Conservation (phyloP, 2,329 filamentous ascomycete species). For the Emericellopsis atlantica region DNA sequence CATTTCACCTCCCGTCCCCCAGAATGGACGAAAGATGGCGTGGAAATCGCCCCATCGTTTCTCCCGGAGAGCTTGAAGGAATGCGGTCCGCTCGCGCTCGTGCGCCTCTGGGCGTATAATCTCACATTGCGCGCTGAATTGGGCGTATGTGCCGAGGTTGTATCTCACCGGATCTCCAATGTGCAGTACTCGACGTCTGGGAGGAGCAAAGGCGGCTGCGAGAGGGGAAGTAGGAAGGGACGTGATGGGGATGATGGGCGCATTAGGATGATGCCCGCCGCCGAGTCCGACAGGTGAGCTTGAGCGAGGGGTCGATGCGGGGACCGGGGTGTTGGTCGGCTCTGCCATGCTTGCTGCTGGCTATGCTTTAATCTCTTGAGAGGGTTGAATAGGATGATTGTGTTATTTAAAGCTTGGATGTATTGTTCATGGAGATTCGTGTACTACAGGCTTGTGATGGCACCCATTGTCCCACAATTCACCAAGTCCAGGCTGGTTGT, state of each 20-base stretch:
- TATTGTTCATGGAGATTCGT: too few relatives aligned
- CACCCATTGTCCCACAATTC: too few relatives aligned
- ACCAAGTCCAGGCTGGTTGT: too few relatives aligned
- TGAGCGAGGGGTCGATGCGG: conserved; percentile 29
- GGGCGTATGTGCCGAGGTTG: not conserved
- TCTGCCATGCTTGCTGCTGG: conserved; percentile 24
- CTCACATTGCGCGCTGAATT: conserved; percentile 28
- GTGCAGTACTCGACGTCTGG: not conserved
- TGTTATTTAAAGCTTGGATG: too few relatives aligned
- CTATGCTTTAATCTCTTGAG: too few relatives aligned
- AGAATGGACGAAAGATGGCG: conserved; percentile 47
- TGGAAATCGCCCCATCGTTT: conserved; percentile 41
- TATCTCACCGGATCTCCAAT: conserved; percentile 4
- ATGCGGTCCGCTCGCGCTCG: conserved; percentile 37
- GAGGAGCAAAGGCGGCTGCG: not conserved
- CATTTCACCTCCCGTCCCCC: conserved; percentile 54
- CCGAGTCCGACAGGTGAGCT: conserved; percentile 12
- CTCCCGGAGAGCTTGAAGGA: conserved; percentile 35
- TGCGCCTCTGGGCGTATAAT: conserved; percentile 35
- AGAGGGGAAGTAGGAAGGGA: conserved; percentile 5
- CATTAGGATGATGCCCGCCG: conserved; percentile 5
- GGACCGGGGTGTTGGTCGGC: conserved; percentile 32
- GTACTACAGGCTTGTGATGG: too few relatives aligned
- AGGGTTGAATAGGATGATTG: too few relatives aligned
- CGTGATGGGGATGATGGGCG: conserved; percentile 26